Conservation (phyloP, 164 flowering plant genomes). For the Chimonanthus salicifolius region DNA sequence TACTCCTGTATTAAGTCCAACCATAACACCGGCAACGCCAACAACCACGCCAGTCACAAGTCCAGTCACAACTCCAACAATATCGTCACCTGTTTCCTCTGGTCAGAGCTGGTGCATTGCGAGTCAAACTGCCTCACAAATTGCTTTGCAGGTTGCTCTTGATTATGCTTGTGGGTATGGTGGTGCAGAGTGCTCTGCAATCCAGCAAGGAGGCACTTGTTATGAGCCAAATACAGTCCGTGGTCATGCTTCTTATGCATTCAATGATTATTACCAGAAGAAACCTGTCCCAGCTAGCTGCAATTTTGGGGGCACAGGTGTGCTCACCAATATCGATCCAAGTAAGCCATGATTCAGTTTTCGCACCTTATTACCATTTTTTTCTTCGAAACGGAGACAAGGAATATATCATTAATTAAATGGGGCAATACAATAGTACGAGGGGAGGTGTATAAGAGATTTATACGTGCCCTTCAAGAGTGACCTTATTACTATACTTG, state of each 20-base stretch:
- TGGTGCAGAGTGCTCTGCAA: constrained; percentile 70
- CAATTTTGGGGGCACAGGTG: constrained; percentile 75
- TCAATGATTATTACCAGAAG: constrained; percentile 75
- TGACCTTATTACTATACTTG: too few relatives aligned
- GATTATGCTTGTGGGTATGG: constrained; percentile 93
- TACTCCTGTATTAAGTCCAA: constrained; percentile 11
- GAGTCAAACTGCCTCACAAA: constrained; percentile 50
- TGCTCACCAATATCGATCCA: constrained; percentile 59
- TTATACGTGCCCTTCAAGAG: too few relatives aligned
- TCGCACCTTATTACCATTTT: too few relatives aligned
- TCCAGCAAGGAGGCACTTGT: constrained; percentile 64
- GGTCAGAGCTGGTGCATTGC: constrained; percentile 79
- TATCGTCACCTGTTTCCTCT: constrained; percentile 24
- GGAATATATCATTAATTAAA: too few relatives aligned
- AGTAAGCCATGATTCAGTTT: constrained; percentile 36
- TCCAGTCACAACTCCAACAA: constrained; percentile 20
- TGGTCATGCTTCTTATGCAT: constrained; percentile 84
- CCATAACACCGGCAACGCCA: constrained; percentile 11
- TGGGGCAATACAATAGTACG: too few relatives aligned
- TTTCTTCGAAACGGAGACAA: too few relatives aligned
- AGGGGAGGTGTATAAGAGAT: too few relatives aligned
- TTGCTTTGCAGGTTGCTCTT: constrained; percentile 65
- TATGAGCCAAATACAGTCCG: constrained; percentile 54
- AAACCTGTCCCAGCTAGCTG: constrained; percentile 81
- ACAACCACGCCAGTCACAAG: constrained; percentile 3